Base-by-base conservation (phyloP, 805 yeast genomes). In the Brettanomyces naardenensis region DNA sequence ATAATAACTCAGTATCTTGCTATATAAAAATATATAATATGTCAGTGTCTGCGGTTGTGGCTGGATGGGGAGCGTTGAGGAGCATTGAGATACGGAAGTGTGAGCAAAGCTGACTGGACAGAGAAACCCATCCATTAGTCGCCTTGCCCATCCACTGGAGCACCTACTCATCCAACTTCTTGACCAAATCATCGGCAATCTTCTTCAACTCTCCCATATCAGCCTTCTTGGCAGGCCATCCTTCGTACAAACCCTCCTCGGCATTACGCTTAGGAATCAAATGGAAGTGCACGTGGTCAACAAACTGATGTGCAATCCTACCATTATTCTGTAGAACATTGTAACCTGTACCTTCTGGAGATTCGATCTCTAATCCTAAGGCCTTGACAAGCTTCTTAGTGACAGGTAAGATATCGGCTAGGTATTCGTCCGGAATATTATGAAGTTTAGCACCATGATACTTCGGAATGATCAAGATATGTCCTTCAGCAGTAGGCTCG, bases 251-350 rank as follows among this genome's bases (percentile, higher is more conserved):
- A 1, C 98, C 98, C 15, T 89, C 68, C 29, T 71, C 70, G 2
- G 61, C 65, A 51, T 78, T 80, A 42, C 71, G 72, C 72, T 90
- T 90, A 36, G 98, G 98, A 56, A 90, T 90, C 59, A 90, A 75
- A 60, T 90, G 98, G 73, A 92, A 84, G 60, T 90, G 98, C 41
- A 92, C 97, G 58, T 90, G 98, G 49, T 84, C 92, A 40, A 92
- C 97, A 39, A 73, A 81, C 66, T 90, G 98, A 57, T 92, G 97
- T 10, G 97, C 98, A 54, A 89, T 79, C 56, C 85, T 66, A 35
- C 97, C 97, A 51, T 90, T 92, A 69, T 90, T 92, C 62, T 89
- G 97, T 47, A 90, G 66, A 17, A 90, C 58, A 56, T 90, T 90
- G 71, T 90, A 90, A 32, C 95, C 95, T 35, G 63, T 69, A 15